Evolutionary conservation across 768 basidiomycete species (phyloP), one percentile per base, ranked within the genome.

Genomic region (Mycena chlorophos): DNA sequence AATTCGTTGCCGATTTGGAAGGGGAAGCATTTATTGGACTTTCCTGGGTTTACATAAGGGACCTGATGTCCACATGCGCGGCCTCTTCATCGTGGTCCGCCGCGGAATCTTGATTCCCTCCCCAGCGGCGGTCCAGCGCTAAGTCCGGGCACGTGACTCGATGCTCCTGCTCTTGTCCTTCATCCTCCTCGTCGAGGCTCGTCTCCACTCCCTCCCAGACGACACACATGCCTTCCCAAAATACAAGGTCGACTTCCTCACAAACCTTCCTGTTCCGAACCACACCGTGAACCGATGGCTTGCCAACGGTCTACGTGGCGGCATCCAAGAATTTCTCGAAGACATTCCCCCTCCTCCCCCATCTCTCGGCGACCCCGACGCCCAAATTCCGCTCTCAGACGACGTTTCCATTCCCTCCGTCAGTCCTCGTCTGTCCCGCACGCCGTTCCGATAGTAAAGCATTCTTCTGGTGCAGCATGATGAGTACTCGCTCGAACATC

Each of bases 161-260:
- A 52, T 63, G 34, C 50, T n/a, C 30, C 23, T 31, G 30, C 58
- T 63, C 26, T 52, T 62, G 57, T 58, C 68, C 25, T 54, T 69
- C 43, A 48, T 64, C 62, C 66, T 68, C 62, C 64, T 65, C 60
- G 64, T 69, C 49, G 66, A 71, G 38, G 71, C 79, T 37, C 75
- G 78, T 49, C 68, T 86, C 26, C 85, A 90, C 66, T 83, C 87
- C 8, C 78, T 91, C 43, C 90, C 91, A 26, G 88, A 92, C 63
- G 91, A 94, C 64, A 76, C 84, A 16, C 81, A 84, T 69, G 86
- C 91, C 0, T 91, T 87, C 67, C 92, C 91, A 60, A 94, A 94
- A 68, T 88, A 83, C 67, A 80, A 83, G 38, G 86, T 94, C 57
- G 73, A 84, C 37, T 94, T 90, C 70, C 81, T 94, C 66, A 89